Conservation (phyloP, 805 yeast species). For the Pichia kluyveri region DNA sequence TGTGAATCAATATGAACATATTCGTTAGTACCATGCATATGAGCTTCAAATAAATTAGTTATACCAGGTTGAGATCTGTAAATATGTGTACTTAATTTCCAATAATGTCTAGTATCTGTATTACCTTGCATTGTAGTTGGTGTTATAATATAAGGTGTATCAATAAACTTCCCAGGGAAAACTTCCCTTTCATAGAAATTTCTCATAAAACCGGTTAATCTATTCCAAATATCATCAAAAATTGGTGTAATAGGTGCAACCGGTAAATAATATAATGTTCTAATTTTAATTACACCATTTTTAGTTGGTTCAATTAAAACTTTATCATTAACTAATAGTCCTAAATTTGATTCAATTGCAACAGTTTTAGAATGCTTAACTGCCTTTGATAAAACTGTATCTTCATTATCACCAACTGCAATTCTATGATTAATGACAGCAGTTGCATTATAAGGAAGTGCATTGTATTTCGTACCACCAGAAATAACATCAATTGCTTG, state of each 20-base stretch:
- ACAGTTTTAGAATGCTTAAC: conserved; percentile 22
- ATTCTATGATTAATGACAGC: conserved; percentile 53
- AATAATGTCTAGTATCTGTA: conserved; percentile 61
- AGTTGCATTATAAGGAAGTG: conserved; percentile 56
- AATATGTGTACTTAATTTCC: conserved; percentile 52
- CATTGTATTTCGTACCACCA: conserved; percentile 72
- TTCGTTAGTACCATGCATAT: conserved; percentile 61
- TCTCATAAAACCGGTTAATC: conserved; percentile 52
- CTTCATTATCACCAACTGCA: conserved; percentile 24
- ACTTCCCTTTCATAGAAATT: conserved; percentile 50
- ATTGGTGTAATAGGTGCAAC: conserved; percentile 39
- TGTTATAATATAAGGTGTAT: conserved; percentile 30
- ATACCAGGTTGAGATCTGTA: conserved; percentile 51
- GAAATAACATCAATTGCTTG: conserved; percentile 57
- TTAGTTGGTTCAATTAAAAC: conserved; percentile 14
- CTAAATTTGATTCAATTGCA: conserved; percentile 29
- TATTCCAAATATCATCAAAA: conserved; percentile 39
- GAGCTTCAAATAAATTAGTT: conserved; percentile 22
- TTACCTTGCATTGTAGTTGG: conserved; percentile 60
- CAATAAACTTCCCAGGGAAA: conserved; percentile 18
- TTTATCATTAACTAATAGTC: conserved; percentile 30
- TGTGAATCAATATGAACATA: conserved; percentile 45
- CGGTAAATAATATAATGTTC: conserved; percentile 19
- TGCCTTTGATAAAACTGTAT: conserved; percentile 38
- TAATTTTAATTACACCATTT: conserved; percentile 18